These are phyloP conservation scores for Stereocaulon alpinum DNA, from an alignment of 495 filamentous ascomycete species.

Conservation along the genomic window DNA sequence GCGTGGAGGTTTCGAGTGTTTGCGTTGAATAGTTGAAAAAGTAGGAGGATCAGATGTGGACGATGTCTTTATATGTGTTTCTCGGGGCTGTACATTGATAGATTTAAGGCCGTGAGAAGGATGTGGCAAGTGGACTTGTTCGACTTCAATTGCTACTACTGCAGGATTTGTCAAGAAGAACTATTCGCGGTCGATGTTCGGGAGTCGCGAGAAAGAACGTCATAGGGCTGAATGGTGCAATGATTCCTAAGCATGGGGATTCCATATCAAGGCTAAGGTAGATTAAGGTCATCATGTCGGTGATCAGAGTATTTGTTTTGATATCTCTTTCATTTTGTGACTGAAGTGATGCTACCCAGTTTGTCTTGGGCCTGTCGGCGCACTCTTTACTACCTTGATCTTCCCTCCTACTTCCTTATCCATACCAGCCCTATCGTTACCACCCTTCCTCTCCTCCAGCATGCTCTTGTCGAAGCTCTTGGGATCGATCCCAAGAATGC, in stretches of 20 bases:
- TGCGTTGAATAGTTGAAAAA: not conserved
- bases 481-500: constrained; percentile 89
- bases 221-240: constrained; percentile 4
- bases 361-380: constrained; percentile 12
- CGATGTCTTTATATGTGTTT: not conserved
- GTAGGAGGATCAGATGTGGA: not conserved
- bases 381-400: constrained; percentile 39
- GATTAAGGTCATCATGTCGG: too few species aligned
- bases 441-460: constrained; percentile 23
- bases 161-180: not conserved
- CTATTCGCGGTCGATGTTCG: not conserved
- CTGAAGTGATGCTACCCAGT: constrained; percentile 5
- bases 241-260: constrained; percentile 5
- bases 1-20: constrained; percentile 42
- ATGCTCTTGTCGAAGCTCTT: constrained; percentile 73
- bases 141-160: not conserved
- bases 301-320: not conserved
- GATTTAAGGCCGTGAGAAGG: not conserved
- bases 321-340: constrained; percentile 2
- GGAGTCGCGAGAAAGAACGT: not conserved
- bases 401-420: constrained; percentile 43
- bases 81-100: not conserved
- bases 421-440: constrained; percentile 31
- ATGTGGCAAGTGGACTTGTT: not conserved
- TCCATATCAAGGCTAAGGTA: not conserved